Evolutionary conservation across 345 rosid species (phyloP), one percentile per base, ranked within the genome.

Genomic region (Crucihimalaya himalaica): DNA sequence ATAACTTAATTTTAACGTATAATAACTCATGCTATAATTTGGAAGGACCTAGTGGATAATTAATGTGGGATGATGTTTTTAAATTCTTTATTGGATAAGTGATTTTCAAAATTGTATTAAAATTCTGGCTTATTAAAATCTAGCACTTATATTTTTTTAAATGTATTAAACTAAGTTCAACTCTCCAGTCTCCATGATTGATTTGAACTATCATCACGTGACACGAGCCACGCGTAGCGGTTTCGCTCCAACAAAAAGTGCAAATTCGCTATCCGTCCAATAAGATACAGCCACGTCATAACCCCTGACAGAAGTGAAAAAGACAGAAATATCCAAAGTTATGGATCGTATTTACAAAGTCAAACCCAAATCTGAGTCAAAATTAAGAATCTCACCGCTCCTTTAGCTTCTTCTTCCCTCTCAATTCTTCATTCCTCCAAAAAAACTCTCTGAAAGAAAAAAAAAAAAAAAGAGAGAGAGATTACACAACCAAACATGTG

Each of bases 401-500:
- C 65, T 46, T 31, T 10, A 3, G 8, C 25, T 14, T 61, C 69
- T 8, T 54, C 60, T 70, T 76, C 75, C 71, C 80, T 76, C 80
- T 70, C 79, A 69, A 54, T 42, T 68, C 73, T 65, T 45, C 34
- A 27, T 59, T 67, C 69, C 55, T 13, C 21, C 7, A 31, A 61
- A 31, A 61, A 58, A 63, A 40, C 55, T 18, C 56, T 20, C 8
- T 5, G 40, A 32, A 2, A 2, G 40, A 32, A 2, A 2, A 6
- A 29, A 34, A 34, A 34, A 8, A 34, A 9, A 35, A 9, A 34
- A 34, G 2, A 9, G 10, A 62, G 9, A 40, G 27, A 55, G 50
- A 65, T 48, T 2, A 25, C 0, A 59, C 5, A 15, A 63, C n/a
- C n/a, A 42, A 5, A 23, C 6, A 91, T 94, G 99, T 94, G 97